Evolutionary conservation across 345 rosid genomes (phyloP), one percentile per base, ranked within the genome.

Genomic region (Linum usitatissimum): DNA sequence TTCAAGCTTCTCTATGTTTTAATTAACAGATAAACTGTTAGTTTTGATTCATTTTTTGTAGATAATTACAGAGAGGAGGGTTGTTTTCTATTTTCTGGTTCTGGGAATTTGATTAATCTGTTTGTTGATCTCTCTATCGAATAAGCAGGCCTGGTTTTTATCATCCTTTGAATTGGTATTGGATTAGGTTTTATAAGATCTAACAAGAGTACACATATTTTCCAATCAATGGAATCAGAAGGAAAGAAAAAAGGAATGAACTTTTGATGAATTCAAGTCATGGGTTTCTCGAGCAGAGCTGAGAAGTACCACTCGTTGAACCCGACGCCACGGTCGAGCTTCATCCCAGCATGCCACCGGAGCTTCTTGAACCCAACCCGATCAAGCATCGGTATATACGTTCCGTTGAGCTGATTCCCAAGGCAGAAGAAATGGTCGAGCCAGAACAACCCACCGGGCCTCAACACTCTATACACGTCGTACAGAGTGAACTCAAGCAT

Each of bases 381-480:
- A 9, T 67, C 75, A 6, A 76, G 8, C 83, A 79, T 69, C 0
- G 77, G 79, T 38, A 65, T 18, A 40, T 77, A 79, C 34, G 83
- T 80, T 51, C 61, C 61, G 60, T 81, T 84, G 53, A 84, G 66
- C 75, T 81, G 84, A 1, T 71, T 28, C 2, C 81, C 84, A 0
- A 62, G 9, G 68, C 83, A 84, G 77, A 78, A 78, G 83, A 84
- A 76, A 28, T 30, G 78, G 14, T 84, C 86, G 3, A 84, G 70
- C 86, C 90, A 80, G 53, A 81, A 68, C 18, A 84, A 58, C 4
- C 83, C 90, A 1, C 83, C 81, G 0, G 83, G 83, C 76, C 85
- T 78, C 77, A 78, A 53, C 23, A 84, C 79, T 42, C 85, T 68
- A 71, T 78, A 72, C 0, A 80, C 63, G 1, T 84, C 90, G 20